phyloP scores from a whole-genome alignment of 768 basidiomycete species.

The Gymnopilus dilepis region DNA sequence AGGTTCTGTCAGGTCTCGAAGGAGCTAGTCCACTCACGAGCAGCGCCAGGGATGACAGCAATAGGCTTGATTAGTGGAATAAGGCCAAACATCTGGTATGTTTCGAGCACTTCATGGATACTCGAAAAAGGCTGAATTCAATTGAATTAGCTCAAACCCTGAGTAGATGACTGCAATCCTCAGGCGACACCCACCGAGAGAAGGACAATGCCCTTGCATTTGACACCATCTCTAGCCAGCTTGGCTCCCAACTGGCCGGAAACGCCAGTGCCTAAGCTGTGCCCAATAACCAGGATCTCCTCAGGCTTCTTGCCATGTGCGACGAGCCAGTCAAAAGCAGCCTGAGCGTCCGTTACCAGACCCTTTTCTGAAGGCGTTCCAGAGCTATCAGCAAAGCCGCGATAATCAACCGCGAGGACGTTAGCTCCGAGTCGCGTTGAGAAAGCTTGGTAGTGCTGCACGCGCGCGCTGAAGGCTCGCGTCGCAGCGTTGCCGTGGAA shows the following conservation, averaged over 20 bases:
- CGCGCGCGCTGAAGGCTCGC: slow-evolving; percentile 67
- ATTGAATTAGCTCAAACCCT: neutral
- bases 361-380: slow-evolving; percentile 81
- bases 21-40: slow-evolving; percentile 51
- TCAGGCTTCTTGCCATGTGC: slow-evolving; percentile 58
- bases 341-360: slow-evolving; percentile 70
- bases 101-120: slow-evolving; percentile 66
- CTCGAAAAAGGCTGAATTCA: slow-evolving; percentile 58
- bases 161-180: neutral
- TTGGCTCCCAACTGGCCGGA: slow-evolving; percentile 53
- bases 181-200: slow-evolving; percentile 46
- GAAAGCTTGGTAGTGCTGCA: slow-evolving; percentile 71
- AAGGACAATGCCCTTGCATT: slow-evolving; percentile 53
- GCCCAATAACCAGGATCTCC: slow-evolving; percentile 78
- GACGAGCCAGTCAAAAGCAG: slow-evolving; percentile 82
- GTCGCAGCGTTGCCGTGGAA: slow-evolving; percentile 91
- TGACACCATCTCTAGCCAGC: slow-evolving; percentile 49
- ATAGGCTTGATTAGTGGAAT: slow-evolving; percentile 80
- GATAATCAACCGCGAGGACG: slow-evolving; percentile 88
- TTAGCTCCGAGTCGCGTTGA: slow-evolving; percentile 72
- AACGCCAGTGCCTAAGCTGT: slow-evolving; percentile 90
- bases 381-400: slow-evolving; percentile 89
- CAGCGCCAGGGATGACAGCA: slow-evolving; percentile 63
- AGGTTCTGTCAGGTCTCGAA: neutral
- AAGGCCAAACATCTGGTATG: slow-evolving; percentile 68